phyloP scores from a whole-genome alignment of 2,329 filamentous ascomycete species.

The Alternaria viburni region DNA sequence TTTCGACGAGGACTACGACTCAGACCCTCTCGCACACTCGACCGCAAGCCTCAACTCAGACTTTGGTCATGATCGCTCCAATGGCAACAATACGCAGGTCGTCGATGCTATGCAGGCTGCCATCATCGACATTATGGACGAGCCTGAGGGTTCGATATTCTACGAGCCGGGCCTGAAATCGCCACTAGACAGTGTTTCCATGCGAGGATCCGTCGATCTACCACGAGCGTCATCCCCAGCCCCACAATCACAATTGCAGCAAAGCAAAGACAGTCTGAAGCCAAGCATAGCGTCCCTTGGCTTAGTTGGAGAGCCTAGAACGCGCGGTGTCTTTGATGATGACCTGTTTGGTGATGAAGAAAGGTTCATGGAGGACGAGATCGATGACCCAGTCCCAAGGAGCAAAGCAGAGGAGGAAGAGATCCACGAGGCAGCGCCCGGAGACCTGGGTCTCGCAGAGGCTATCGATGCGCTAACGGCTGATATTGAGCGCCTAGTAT shows the following conservation, averaged over 20 bases:
- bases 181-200: slow-evolving; percentile 67
- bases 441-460: slow-evolving; percentile 90
- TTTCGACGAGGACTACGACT: slow-evolving; percentile 82
- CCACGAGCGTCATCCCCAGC: slow-evolving; percentile 52
- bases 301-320: slow-evolving; percentile 83
- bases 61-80: slow-evolving; percentile 43
- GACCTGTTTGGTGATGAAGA: slow-evolving; percentile 92
- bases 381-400: slow-evolving; percentile 70
- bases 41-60: slow-evolving; percentile 81
- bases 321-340: slow-evolving; percentile 91
- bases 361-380: slow-evolving; percentile 84
- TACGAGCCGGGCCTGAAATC: slow-evolving; percentile 59
- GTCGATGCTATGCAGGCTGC: slow-evolving; percentile 94
- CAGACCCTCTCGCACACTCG: slow-evolving; percentile 77
- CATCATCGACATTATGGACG: slow-evolving; percentile 88
- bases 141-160: slow-evolving; percentile 73
- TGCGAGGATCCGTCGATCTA: slow-evolving; percentile 67
- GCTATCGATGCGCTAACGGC: slow-evolving; percentile 86
- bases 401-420: slow-evolving; percentile 74
- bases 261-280: slow-evolving; percentile 62
- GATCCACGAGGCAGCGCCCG: slow-evolving; percentile 92
- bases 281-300: slow-evolving; percentile 91
- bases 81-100: slow-evolving; percentile 74
- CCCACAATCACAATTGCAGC: slow-evolving; percentile 29
- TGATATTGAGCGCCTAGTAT: slow-evolving; percentile 85